Evolutionary conservation across 2,329 filamentous ascomycete species (phyloP), one percentile per base, ranked within the genome.

Genomic region (Venturia pyrina): DNA sequence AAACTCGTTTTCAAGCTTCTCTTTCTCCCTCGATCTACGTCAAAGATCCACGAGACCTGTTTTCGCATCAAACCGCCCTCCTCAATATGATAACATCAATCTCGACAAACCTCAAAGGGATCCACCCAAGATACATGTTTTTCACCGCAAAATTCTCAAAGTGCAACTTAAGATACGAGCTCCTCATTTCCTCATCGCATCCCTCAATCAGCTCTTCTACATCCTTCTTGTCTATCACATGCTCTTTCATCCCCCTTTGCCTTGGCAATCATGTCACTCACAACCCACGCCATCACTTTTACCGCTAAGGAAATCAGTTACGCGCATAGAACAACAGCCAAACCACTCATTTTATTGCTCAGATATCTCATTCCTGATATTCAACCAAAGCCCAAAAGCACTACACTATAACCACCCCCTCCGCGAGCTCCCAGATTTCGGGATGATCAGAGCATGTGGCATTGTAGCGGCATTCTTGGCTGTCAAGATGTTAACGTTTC

Each of bases 301-400:
- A 75, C 78, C 0, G 67, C 67, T 3, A 28, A 28, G 0, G 80
- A 78, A 3, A 83, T 73, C 62, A 82, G 73, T 64, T 79, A 83
- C 8, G 83, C 82, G 62, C 82, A 79, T 1, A 89, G 76, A 0
- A 85, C 79, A 1, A 83, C 81, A 0, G 85, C 81, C 7, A 89
- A 73, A 1, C 85, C 87, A 0, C 87, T 87, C 0, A 81, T 85
- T 73, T 89, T 90, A 74, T 89, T 90, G 72, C 82, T 85, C 21
- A 89, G 83, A 40, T 83, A 81, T 1, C 86, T 87, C 0, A 76
- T 72, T 0, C 76, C 72, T 15, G 83, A 82, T 65, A 90, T 85
- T 5, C 84, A 77, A 71, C 90, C 87, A 1, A 87, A 86, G 0
- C 87, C 87, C 0, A 90, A 76, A 3, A 90, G 74, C 1, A 90